Percentiles rank a stretch among this genome's conserved stretches.
Conservation (phyloP, 2,329 filamentous ascomycete genomes). For the Clonostachys rhizophaga region DNA sequence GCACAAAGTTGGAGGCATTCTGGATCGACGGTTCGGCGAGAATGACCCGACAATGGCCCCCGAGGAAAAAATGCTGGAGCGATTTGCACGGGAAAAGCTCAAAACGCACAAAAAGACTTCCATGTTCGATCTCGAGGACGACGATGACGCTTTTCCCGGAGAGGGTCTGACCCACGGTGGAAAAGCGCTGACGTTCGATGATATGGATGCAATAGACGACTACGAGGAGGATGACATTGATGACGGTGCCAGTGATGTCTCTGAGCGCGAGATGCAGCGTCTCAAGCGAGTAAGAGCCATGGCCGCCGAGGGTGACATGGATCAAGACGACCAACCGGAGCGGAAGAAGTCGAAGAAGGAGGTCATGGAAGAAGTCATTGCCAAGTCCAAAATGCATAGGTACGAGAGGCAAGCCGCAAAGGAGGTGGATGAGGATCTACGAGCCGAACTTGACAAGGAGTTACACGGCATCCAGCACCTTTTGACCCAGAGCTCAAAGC, state of each 20-base stretch:
- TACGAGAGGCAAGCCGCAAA: slow-evolving; percentile 89
- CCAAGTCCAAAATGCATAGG: slow-evolving; percentile 94
- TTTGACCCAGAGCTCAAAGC: slow-evolving; percentile 44
- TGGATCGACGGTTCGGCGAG: slow-evolving; percentile 93
- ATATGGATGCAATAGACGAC: slow-evolving; percentile 56
- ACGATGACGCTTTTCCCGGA: slow-evolving; percentile 51
- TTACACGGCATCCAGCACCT: slow-evolving; percentile 72
- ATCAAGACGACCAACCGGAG: slow-evolving; percentile 57
- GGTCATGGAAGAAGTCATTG: slow-evolving; percentile 96
- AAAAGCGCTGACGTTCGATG: slow-evolving; percentile 63
- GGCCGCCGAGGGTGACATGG: slow-evolving; percentile 22
- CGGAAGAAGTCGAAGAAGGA: slow-evolving; percentile 94
- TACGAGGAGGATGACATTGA: slow-evolving; percentile 74
- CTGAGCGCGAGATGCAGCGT: slow-evolving; percentile 46
- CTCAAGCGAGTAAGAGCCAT: slow-evolving; percentile 51
- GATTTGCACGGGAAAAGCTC: slow-evolving; percentile 87
- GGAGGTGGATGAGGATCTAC: slow-evolving; percentile 86
- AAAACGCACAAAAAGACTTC: slow-evolving; percentile 70
- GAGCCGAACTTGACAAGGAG: slow-evolving; percentile 79
- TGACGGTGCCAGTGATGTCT: slow-evolving; percentile 53
- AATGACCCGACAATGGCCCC: slow-evolving; percentile 90
- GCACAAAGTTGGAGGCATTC: slow-evolving; percentile 87
- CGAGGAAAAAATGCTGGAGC: slow-evolving; percentile 86
- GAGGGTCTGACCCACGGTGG: slow-evolving; percentile 79
- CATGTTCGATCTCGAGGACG: slow-evolving; percentile 84